These are phyloP conservation scores for Penicillium pulvis DNA, from an alignment of 495 filamentous ascomycete genomes.

Conservation along the genomic window DNA sequence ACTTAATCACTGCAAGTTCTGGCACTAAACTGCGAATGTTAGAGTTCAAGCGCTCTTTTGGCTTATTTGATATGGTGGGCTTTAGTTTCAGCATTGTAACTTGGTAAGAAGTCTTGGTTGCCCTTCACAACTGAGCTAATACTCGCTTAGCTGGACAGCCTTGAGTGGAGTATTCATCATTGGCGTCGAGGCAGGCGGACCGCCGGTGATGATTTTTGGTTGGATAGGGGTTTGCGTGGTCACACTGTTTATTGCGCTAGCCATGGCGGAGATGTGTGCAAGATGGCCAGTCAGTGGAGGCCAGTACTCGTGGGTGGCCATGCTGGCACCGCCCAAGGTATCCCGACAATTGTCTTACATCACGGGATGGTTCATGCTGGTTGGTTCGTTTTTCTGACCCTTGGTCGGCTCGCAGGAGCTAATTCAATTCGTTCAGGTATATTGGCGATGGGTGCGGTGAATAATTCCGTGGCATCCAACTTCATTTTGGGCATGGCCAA, in stretches of 20 bases:
- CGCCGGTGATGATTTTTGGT: slow-evolving; percentile 51
- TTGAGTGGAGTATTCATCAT: slow-evolving; percentile 49
- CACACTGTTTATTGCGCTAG: slow-evolving; percentile 45
- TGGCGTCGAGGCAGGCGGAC: slow-evolving; percentile 47
- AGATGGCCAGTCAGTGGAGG: slow-evolving; percentile 44
- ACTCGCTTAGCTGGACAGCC: slow-evolving; percentile 42
- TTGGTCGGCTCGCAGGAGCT: background rate
- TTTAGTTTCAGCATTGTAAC: slow-evolving; percentile 53
- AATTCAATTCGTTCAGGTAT: slow-evolving; percentile 7
- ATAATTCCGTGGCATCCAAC: slow-evolving; percentile 53
- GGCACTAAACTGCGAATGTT: slow-evolving; percentile 15
- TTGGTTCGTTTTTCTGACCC: slow-evolving; percentile 15
- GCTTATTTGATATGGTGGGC: slow-evolving; percentile 51
- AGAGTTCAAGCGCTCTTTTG: slow-evolving; percentile 53
- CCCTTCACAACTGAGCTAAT: background rate
- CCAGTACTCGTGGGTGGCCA: slow-evolving; percentile 49
- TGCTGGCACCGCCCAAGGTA: slow-evolving; percentile 44
- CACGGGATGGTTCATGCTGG: slow-evolving; percentile 45
- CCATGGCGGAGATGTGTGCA: slow-evolving; percentile 52
- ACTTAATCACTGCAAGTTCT: background rate
- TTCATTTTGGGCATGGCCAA: slow-evolving; percentile 55
- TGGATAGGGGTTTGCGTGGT: slow-evolving; percentile 47
- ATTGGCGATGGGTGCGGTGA: slow-evolving; percentile 53
- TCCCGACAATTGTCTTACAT: slow-evolving; percentile 37
- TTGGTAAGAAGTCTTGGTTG: slow-evolving; percentile 20